phyloP scores from a whole-genome alignment of 1,284 basidiomycete species.

The Irpex sp. region DNA sequence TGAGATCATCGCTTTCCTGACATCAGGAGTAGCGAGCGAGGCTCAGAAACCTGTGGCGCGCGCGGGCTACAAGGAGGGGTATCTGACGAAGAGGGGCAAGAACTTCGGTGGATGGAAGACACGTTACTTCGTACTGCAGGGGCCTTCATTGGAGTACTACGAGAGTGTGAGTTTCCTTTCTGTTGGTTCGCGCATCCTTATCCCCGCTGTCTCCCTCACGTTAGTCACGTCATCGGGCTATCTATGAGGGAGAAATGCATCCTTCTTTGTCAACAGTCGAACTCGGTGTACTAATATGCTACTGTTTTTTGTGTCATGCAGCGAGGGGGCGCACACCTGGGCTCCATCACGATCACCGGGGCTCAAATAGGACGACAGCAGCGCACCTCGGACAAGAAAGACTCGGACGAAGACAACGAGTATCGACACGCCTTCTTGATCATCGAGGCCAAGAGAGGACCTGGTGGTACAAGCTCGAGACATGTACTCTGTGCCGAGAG shows the following conservation, averaged over 20 bases:
- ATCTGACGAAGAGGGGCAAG: slow-evolving; percentile 94
- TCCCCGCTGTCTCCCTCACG: slow-evolving; percentile 1
- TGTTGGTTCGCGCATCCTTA: slow-evolving; percentile 8
- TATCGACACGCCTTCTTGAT: slow-evolving; percentile 97
- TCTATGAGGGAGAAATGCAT: neutral
- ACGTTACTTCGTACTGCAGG: slow-evolving; percentile 88
- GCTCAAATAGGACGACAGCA: slow-evolving; percentile 84
- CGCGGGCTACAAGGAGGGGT: slow-evolving; percentile 90
- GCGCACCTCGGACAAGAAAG: slow-evolving; percentile 38
- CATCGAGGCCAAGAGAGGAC: slow-evolving; percentile 78
- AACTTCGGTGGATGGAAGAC: slow-evolving; percentile 98
- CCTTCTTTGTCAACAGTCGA: slow-evolving; percentile 12
- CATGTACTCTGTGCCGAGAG: slow-evolving; percentile 97
- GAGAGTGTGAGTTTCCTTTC: slow-evolving; percentile 71
- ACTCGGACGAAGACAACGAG: slow-evolving; percentile 82
- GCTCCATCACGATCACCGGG: slow-evolving; percentile 82
- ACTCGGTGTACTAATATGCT: slow-evolving; percentile 8
- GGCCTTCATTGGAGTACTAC: slow-evolving; percentile 88
- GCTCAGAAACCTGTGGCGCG: slow-evolving; percentile 72
- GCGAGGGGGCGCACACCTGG: slow-evolving; percentile 88
- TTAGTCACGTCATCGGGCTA: neutral
- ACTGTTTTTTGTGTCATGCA: slow-evolving; percentile 28
- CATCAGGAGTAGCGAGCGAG: slow-evolving; percentile 80
- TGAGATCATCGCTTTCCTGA: slow-evolving; percentile 91
- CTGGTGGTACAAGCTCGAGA: slow-evolving; percentile 67